phyloP scores from a whole-genome alignment of 1,284 basidiomycete species.

The Peniophora sp. region DNA sequence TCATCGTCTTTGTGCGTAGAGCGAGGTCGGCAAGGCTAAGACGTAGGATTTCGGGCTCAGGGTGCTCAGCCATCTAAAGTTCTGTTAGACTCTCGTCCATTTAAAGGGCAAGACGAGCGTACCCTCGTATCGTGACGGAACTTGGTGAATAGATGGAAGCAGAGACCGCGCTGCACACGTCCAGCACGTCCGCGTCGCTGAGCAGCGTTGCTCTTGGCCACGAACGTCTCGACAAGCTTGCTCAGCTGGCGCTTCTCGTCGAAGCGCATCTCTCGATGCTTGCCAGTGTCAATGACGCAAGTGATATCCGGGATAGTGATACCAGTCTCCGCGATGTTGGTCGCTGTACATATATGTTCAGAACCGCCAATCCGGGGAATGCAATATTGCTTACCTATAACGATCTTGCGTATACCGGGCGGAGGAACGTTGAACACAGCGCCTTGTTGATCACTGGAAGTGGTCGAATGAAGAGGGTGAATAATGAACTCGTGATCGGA shows the following conservation, averaged over 20 bases:
- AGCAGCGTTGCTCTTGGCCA: conserved; percentile 90
- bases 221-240: conserved; percentile 86
- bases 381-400: conserved; percentile 55
- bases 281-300: conserved; percentile 94
- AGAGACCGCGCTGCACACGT: conserved; percentile 85
- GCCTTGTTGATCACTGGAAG: conserved; percentile 85
- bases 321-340: conserved; percentile 78
- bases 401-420: conserved; percentile 79
- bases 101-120: conserved; percentile 22
- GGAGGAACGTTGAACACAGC: conserved; percentile 89
- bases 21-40: conserved; percentile 93
- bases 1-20: conserved; percentile 96
- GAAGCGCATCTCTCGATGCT: conserved; percentile 92
- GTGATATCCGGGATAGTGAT: conserved; percentile 98
- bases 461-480: conserved; percentile 89
- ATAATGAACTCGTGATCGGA: conserved; percentile 62
- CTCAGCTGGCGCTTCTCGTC: conserved; percentile 98
- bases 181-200: conserved; percentile 90
- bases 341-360: conserved; percentile 34
- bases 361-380: background rate
- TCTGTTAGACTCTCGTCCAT: conserved; percentile 11
- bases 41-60: conserved; percentile 93
- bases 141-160: conserved; percentile 95
- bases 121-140: conserved; percentile 74
- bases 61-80: conserved; percentile 79